Conservation (phyloP, 1,139 yeast species). For the Geotrichum histeridarum region DNA sequence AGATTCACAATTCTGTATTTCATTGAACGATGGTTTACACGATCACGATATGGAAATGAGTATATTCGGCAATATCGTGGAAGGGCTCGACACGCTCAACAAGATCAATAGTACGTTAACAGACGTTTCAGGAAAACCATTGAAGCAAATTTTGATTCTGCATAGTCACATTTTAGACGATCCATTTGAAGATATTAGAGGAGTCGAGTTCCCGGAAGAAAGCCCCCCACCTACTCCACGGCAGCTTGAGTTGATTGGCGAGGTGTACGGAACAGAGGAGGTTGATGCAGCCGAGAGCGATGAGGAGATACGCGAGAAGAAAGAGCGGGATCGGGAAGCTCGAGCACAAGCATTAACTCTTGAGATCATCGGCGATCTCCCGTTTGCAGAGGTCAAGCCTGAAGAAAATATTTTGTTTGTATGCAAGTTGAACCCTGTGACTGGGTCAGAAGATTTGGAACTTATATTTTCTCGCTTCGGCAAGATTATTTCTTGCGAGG, state of each 20-base stretch:
- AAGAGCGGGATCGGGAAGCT: constrained; percentile 38
- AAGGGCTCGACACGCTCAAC: constrained; percentile 45
- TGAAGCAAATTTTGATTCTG: constrained; percentile 49
- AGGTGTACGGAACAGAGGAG: constrained; percentile 14
- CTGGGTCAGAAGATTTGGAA: constrained; percentile 50
- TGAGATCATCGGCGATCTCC: constrained; percentile 62
- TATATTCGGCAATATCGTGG: constrained; percentile 50
- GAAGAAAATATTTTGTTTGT: constrained; percentile 58
- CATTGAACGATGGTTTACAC: constrained; percentile 28
- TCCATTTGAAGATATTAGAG: constrained; percentile 45
- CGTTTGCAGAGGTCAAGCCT: constrained; percentile 54
- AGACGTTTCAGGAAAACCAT: constrained; percentile 43
- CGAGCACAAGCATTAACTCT: constrained; percentile 54
- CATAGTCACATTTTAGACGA: constrained; percentile 51
- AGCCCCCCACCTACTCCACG: constrained; percentile 40
- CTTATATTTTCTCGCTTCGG: constrained; percentile 60
- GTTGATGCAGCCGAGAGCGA: constrained; percentile 22
- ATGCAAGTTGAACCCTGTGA: constrained; percentile 58
- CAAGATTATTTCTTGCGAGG: constrained; percentile 46
- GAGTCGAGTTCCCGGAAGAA: constrained; percentile 21
- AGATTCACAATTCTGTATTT: constrained; percentile 36
- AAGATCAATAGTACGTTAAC: constrained; percentile 41
- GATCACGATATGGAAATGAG: constrained; percentile 28
- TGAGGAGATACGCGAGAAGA: constrained; percentile 29
- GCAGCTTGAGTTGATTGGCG: constrained; percentile 33